Base-by-base conservation (phyloP, 1,284 basidiomycete genomes). In the Leccinum huronense region DNA sequence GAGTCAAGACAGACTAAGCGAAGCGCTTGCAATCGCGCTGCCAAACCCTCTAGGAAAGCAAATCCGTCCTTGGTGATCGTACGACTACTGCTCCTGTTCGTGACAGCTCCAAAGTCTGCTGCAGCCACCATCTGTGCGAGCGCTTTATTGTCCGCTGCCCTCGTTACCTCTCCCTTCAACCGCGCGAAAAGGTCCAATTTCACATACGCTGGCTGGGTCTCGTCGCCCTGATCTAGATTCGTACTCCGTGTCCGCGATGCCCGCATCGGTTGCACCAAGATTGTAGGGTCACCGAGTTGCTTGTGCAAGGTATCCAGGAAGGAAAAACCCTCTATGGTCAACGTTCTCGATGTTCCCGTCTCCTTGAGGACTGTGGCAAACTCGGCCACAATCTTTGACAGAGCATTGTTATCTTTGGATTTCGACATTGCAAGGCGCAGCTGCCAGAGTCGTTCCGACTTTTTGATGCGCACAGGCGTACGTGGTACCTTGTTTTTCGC, bases 31-130 rank as follows among this genome's bases (percentile, higher is more conserved):
- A 91, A 72, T 65, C 85, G 78, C 58, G 77, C 78, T 7, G 84
- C 82, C 48, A 90, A 71, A 54, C 83, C 84, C 61, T 86, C 84
- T 63, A 91, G 76, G 74, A 91, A 91, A 5, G 80, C 82, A 70
- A 90, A 83, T 51, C 89, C 89, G 68, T 91, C 88, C 83, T 90
- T 91, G 31, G 88, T 91, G 58, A 91, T 79, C 59, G 85, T 89
- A 67, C 87, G 80, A 42, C 87, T 84, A 61, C 80, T 85, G 69
- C 83, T 86, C 72, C 82, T 81, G 71, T 89, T 85, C 36, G 86
- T 90, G 60, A 88, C 83, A 61, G 80, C 78, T 34, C 84, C 84
- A 75, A 91, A 91, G 59, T 90, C 88, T 13, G 81, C n/a, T n/a
- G n/a, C n/a, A n/a, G n/a, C 80, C 9, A 90, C 83, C 81, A 91